Base-by-base conservation (phyloP, 768 basidiomycete species). In the Lactifluus volemus region DNA sequence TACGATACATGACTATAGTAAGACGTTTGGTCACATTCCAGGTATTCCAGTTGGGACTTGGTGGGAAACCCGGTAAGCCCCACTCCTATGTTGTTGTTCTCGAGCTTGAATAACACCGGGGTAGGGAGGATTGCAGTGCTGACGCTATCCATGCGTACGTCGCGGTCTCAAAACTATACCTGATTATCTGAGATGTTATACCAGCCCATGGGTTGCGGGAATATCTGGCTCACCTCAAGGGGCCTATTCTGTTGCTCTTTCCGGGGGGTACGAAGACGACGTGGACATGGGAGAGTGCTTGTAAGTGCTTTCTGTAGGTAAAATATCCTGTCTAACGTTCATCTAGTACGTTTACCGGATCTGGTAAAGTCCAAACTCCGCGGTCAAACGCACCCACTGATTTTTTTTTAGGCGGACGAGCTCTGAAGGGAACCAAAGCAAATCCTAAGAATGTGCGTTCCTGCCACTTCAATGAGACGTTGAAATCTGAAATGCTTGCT, bases 241-340 rank as follows among this genome's bases (percentile, higher is more conserved):
- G 2, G 88, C 90, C 2, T 89, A 87, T 65, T 92, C 89, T 47
- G 81, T 97, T 14, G 92, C 88, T 2, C 80, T 96, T 3, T 92
- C 89, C 44, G 94, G 94, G 11, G 93, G 90, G 2, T 93, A 93
- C 59, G 86, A 89, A 36, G 91, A 92, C 57, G 91, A 92, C 65
- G 80, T 92, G 17, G 90, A 93, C 63, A 70, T 84, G 15, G 90
- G 90, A 56, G 86, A 91, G 63, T 87, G 79, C 12, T 92, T 92
- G 89, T 91, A 68, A 73, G 89, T 82, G 34, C 8, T 19, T 58
- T 50, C 29, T 49, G 2, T 49, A 9, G 44, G 30, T 45, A 11
- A 67, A 10, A 30, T 12, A 21, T 57, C 42, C 25, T 3, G 15
- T 38, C 39, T 53, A 48, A 19, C 17, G 29, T 5, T 29, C 30